These are phyloP conservation scores for Phytophthora citricola DNA, from an alignment of 352 stramenopile genomes.

Conservation along the genomic window DNA sequence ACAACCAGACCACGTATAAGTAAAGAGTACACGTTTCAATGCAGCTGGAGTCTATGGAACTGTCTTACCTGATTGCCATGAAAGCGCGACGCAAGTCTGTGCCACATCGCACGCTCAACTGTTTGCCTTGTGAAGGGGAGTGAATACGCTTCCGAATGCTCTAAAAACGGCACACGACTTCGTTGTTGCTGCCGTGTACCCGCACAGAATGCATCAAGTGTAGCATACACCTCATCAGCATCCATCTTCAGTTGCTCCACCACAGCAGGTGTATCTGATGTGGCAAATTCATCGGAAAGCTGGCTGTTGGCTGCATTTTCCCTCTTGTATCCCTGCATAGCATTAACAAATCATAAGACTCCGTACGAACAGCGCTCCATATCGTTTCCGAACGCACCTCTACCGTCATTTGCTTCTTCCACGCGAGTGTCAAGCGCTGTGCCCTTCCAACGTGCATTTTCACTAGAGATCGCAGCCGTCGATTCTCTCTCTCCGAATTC, in stretches of 20 bases:
- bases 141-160: slow-evolving; percentile 17
- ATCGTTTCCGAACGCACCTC: slow-evolving; percentile 7
- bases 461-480: slow-evolving; percentile 25
- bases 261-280: slow-evolving; percentile 9
- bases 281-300: background rate
- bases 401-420: slow-evolving; percentile 22
- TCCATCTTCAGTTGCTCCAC: slow-evolving; percentile 4
- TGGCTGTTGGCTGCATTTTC: background rate
- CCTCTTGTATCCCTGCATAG: slow-evolving; percentile 7
- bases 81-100: slow-evolving; percentile 16
- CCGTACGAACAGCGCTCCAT: background rate
- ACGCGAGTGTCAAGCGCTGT: slow-evolving; percentile 25
- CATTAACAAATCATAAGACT: too few relatives aligned
- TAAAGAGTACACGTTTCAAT: background rate
- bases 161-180: slow-evolving; percentile 15
- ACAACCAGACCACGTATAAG: background rate
- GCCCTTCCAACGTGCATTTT: slow-evolving; percentile 19
- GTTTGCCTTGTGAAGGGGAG: slow-evolving; percentile 18
- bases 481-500: slow-evolving; percentile 28
- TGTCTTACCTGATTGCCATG: slow-evolving; percentile 12
- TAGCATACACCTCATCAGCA: slow-evolving; percentile 15
- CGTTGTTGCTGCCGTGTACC: background rate
- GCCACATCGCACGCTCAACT: slow-evolving; percentile 24
- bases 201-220: slow-evolving; percentile 12
- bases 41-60: background rate